Conservation (phyloP, 2,329 filamentous ascomycete species). For the Coniochaeta sp. region DNA sequence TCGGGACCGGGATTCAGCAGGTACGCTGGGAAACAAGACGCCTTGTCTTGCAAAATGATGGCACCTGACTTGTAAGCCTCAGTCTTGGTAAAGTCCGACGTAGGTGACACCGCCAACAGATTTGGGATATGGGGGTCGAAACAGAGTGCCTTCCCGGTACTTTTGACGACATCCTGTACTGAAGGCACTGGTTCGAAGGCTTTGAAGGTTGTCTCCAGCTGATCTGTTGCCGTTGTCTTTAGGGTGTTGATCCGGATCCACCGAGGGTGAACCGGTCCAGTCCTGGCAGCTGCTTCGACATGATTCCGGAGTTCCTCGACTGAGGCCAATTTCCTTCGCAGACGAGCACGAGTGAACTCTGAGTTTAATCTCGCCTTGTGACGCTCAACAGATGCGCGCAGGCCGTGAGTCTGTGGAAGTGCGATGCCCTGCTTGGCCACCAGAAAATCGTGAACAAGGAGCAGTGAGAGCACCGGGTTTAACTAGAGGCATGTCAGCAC, state of each 20-base stretch:
- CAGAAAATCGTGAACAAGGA: slow-evolving; percentile 81
- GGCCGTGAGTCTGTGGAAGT: slow-evolving; percentile 69
- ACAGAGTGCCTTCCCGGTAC: slow-evolving; percentile 45
- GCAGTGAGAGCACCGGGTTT: slow-evolving; percentile 69
- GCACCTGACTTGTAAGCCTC: slow-evolving; percentile 67
- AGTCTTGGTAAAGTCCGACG: slow-evolving; percentile 64
- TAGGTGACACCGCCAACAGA: slow-evolving; percentile 69
- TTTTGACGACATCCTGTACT: slow-evolving; percentile 48
- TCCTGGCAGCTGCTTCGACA: slow-evolving; percentile 44
- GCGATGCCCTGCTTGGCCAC: slow-evolving; percentile 77
- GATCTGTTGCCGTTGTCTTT: slow-evolving; percentile 60
- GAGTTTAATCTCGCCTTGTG: slow-evolving; percentile 76
- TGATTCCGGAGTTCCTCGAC: slow-evolving; percentile 58
- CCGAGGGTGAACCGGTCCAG: slow-evolving; percentile 59
- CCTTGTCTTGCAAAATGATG: slow-evolving; percentile 92
- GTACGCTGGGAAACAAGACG: slow-evolving; percentile 93
- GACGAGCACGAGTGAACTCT: slow-evolving; percentile 73
- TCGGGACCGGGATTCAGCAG: slow-evolving; percentile 62
- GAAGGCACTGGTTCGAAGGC: slow-evolving; percentile 49
- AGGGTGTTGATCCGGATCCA: slow-evolving; percentile 88
- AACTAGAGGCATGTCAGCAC: slow-evolving; percentile 45
- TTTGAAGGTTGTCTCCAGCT: slow-evolving; percentile 69
- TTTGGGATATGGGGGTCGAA: slow-evolving; percentile 80
- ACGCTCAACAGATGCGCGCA: slow-evolving; percentile 66
- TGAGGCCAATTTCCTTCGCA: slow-evolving; percentile 63